A percentile compares a stretch with the other conserved stretches of the same genome.
phyloP scores from a whole-genome alignment of 208 protist species.

The Trypanosoma rangeli region DNA sequence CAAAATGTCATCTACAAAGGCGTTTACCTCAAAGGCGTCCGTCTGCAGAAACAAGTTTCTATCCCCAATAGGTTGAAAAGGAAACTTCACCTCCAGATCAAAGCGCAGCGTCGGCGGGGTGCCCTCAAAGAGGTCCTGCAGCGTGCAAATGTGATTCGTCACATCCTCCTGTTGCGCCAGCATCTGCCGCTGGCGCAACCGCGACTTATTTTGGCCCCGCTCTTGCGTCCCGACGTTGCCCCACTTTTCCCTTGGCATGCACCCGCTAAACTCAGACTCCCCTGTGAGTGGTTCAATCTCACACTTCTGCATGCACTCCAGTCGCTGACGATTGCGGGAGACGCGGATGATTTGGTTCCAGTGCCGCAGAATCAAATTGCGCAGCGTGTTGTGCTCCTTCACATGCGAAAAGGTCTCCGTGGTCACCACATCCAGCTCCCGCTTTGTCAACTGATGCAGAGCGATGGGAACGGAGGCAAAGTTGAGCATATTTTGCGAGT shows the following conservation, averaged over 20 bases:
- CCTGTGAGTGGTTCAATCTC: slow-evolving; percentile 1
- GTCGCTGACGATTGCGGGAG: slow-evolving; percentile 29
- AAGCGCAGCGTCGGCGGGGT: slow-evolving; percentile 58
- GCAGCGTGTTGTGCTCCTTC: slow-evolving; percentile 40
- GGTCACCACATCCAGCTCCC: slow-evolving; percentile 54
- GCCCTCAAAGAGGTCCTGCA: slow-evolving; percentile 58
- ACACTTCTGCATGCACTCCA: slow-evolving; percentile 18
- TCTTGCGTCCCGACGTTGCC: no score
- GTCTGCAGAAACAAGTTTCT: slow-evolving; percentile 71
- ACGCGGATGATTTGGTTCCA: slow-evolving; percentile 39
- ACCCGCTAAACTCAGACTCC: slow-evolving; percentile 24
- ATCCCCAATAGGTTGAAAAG: slow-evolving; percentile 67
- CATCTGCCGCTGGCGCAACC: slow-evolving; percentile 27
- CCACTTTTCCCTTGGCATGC: slow-evolving; percentile 1
- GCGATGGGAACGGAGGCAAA: slow-evolving; percentile 47
- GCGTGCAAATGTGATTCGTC: slow-evolving; percentile 60
- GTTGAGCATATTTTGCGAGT: no score
- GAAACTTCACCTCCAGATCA: slow-evolving; percentile 84
- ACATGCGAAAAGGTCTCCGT: slow-evolving; percentile 62
- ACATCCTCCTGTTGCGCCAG: slow-evolving; percentile 62
- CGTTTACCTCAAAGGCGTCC: slow-evolving; percentile 81
- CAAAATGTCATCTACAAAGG: slow-evolving; percentile 72
- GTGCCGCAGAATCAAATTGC: slow-evolving; percentile 60
- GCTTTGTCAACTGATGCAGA: slow-evolving; percentile 61
- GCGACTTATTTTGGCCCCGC: no score